Percentiles rank a stretch among this genome's conserved stretches.
Conservation (phyloP, 2,329 filamentous ascomycete genomes). For the Aureobasidium vineae region DNA sequence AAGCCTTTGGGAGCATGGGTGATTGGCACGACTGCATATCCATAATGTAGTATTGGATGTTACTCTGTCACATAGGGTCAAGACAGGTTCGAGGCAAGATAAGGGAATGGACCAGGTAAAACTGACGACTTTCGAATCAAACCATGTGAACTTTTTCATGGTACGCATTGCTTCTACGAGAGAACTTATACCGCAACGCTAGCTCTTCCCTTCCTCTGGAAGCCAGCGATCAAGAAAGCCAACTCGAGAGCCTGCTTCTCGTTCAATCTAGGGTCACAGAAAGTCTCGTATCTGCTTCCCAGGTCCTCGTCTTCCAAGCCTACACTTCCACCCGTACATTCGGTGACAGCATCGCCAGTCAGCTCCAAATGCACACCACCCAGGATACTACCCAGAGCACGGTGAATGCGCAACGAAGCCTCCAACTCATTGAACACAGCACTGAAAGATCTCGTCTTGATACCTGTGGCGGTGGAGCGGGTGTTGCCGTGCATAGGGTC, state of each 20-base stretch:
- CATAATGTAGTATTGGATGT: too few species aligned
- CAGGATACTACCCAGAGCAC: constrained; percentile 77
- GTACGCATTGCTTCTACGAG: too few species aligned
- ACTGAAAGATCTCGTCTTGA: constrained; percentile 90
- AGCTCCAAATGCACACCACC: constrained; percentile 94
- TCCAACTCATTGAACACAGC: constrained; percentile 87
- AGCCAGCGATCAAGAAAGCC: constrained; percentile 85
- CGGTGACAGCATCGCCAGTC: constrained; percentile 93
- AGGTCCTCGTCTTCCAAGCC: constrained; percentile 85
- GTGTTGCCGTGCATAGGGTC: constrained; percentile 93
- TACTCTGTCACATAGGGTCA: too few species aligned
- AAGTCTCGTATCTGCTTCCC: constrained; percentile 88
- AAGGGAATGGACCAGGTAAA: too few species aligned
- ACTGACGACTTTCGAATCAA: too few species aligned
- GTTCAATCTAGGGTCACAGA: constrained; percentile 92
- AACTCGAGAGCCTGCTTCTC: constrained; percentile 97
- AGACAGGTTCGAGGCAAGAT: too few species aligned
- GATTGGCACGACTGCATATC: too few species aligned
- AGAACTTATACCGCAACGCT: too few species aligned
- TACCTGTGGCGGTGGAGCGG: constrained; percentile 64
- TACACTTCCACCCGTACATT: constrained; percentile 89
- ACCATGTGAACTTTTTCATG: too few species aligned
- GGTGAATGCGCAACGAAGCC: constrained; percentile 80
- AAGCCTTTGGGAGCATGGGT: too few species aligned
- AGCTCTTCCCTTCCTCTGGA: constrained; percentile 33